A percentile compares a stretch with the other conserved stretches of the same genome.
Conservation (phyloP, 352 stramenopile genomes). For the Globisporangium camurandrum region DNA sequence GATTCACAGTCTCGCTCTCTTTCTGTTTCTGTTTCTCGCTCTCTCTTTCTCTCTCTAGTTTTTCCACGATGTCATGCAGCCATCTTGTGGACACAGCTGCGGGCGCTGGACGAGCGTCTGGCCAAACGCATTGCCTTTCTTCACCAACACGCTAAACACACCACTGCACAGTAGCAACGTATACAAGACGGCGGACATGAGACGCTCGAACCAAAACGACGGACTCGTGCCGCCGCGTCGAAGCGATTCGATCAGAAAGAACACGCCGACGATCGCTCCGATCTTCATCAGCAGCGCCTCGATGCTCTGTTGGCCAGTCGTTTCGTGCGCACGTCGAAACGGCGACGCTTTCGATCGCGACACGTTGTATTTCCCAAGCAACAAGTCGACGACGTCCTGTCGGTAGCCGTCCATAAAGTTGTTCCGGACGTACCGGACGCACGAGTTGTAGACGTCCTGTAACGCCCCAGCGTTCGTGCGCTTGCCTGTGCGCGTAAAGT, state of each 20-base stretch:
- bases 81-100: constrained; percentile 57
- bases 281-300: constrained; percentile 50
- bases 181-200: constrained; percentile 45
- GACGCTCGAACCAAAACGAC: constrained; percentile 43
- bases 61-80: constrained; percentile 73
- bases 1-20: neutral
- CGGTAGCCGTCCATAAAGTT: constrained; percentile 93
- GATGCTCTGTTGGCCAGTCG: constrained; percentile 24
- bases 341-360: constrained; percentile 46
- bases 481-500: constrained; percentile 94
- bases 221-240: constrained; percentile 21
- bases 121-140: constrained; percentile 66
- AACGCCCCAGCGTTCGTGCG: constrained; percentile 89
- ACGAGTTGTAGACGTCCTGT: constrained; percentile 93
- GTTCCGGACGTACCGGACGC: constrained; percentile 93
- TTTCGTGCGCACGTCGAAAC: constrained; percentile 19
- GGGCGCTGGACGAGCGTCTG: constrained; percentile 61
- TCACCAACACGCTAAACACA: constrained; percentile 55
- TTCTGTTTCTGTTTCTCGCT: neutral
- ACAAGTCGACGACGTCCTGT: constrained; percentile 92
- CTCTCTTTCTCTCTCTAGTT: constrained; percentile 18
- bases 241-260: constrained; percentile 61
- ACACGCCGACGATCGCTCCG: constrained; percentile 29
- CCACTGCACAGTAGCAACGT: constrained; percentile 38
- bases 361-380: constrained; percentile 61